Base-by-base conservation (phyloP, 305 asterid species). In the Salvia sclarea region DNA sequence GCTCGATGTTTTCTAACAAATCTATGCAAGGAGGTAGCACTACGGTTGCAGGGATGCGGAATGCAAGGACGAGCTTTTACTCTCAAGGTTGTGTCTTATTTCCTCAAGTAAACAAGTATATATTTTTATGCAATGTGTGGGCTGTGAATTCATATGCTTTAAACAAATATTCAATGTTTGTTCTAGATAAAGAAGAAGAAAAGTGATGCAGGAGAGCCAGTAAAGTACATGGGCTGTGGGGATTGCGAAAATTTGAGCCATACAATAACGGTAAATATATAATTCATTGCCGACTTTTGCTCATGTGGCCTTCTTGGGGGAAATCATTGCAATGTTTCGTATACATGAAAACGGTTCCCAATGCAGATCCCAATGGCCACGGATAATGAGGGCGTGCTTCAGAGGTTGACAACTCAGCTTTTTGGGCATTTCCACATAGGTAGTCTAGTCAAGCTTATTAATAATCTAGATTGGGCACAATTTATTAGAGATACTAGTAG, bases 211-310 rank as follows among this genome's bases (percentile, higher is more conserved):
- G 89, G 89, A 43, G 99, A 91, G 81, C 99, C 97, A 43, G 76
- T 81, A 35, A 95, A 91, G 90, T 95, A 85, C 80, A 80, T 95
- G 97, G 99, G 99, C 59, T 75, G 80, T 81, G 99, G 98, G 67
- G 92, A 83, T 75, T 95, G 99, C 35, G 98, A 89, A 79, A 95
- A 86, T 77, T 74, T 89, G 75, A 91, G 99, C 80, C 99, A 89
- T 82, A 81, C 97, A 41, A 78, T 82, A 69, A 87, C 95, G 86
- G 99, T 91, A 81, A n/a, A 71, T 61, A 52, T 71, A 75, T 72
- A 54, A 66, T 64, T 68, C 58, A 25, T 52, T 28, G 28, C 54
- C 66, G 54, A 56, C 21, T 64, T 60, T 60, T 44, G 49, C 48
- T 71, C 33, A 14, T 68, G 22, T 3, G 1, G 54, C 59, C 44